These are phyloP conservation scores for Debaryomyces coudertii DNA, from an alignment of 1,139 yeast genomes.

Conservation along the genomic window DNA sequence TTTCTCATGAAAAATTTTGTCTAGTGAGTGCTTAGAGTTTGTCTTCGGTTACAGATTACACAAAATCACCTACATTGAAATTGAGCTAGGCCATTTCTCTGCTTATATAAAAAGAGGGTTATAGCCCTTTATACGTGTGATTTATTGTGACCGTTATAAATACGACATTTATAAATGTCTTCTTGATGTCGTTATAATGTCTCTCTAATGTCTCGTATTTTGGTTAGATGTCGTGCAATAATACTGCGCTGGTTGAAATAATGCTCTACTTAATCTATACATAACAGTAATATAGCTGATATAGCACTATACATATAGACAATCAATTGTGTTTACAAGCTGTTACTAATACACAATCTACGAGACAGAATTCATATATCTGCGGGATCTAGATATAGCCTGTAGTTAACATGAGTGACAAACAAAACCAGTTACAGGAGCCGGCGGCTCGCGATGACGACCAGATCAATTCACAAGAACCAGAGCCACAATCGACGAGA, in stretches of 20 bases:
- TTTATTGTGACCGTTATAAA: neutral
- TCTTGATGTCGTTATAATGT: neutral
- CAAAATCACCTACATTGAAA: neutral
- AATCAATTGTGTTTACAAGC: neutral
- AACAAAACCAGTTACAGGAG: neutral
- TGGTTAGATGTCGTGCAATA: neutral
- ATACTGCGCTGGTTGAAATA: neutral
- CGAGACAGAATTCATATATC: neutral
- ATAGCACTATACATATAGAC: neutral
- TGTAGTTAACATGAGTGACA: neutral
- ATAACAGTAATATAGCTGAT: neutral
- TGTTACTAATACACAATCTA: neutral
- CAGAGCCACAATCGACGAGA: neutral
- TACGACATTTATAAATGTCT: neutral
- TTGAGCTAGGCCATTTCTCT: neutral
- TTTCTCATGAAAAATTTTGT: conserved; percentile 9
- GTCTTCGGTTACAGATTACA: neutral
- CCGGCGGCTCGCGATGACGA: neutral
- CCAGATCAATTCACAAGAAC: neutral
- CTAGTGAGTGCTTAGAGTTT: neutral
- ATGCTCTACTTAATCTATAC: neutral
- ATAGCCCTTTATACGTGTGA: neutral
- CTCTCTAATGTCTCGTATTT: neutral
- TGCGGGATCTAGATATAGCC: neutral
- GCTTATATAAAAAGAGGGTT: neutral